Evolutionary conservation across 2,329 filamentous ascomycete species (phyloP).

Genomic region (Scortechinia acanthostroma): DNA sequence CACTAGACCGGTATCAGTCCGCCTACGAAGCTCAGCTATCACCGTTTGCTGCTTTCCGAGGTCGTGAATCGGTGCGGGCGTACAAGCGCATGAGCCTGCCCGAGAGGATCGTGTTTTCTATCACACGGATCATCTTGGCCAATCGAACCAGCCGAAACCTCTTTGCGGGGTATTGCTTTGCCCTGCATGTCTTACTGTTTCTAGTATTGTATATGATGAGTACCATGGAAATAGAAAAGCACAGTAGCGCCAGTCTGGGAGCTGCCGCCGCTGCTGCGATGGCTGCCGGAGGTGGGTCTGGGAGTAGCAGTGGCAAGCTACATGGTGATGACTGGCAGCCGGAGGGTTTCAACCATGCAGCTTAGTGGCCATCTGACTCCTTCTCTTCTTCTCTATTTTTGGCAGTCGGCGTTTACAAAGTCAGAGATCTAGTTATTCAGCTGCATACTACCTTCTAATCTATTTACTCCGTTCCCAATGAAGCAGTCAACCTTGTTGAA

Average conservation of each 20-base stretch:
- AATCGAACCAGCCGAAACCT: conserved; percentile 86
- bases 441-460: too few relatives aligned
- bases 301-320: not conserved
- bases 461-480: too few relatives aligned
- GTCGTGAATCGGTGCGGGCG: conserved; percentile 83
- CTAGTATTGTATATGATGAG: conserved; percentile 80
- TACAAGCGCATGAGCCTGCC: conserved; percentile 90
- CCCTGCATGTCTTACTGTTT: conserved; percentile 81
- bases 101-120: conserved; percentile 81
- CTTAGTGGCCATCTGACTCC: too few relatives aligned
- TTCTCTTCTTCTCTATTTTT: too few relatives aligned
- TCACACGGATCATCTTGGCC: conserved; percentile 84
- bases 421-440: too few relatives aligned
- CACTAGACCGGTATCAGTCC: conserved; percentile 74
- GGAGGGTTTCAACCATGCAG: not conserved
- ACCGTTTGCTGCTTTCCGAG: conserved; percentile 89
- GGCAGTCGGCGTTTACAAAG: too few relatives aligned
- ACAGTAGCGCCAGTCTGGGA: conserved; percentile 14
- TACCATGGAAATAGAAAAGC: conserved; percentile 54
- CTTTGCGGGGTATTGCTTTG: conserved; percentile 86
- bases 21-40: conserved; percentile 94
- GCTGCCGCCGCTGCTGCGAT: conserved; percentile 30
- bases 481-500: too few relatives aligned
- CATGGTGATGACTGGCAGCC: not conserved
- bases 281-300: conserved; percentile 1